A percentile compares a stretch with the other conserved stretches of the same genome.
Conservation (phyloP, 495 filamentous ascomycete genomes). For the Sporormia fimetaria region DNA sequence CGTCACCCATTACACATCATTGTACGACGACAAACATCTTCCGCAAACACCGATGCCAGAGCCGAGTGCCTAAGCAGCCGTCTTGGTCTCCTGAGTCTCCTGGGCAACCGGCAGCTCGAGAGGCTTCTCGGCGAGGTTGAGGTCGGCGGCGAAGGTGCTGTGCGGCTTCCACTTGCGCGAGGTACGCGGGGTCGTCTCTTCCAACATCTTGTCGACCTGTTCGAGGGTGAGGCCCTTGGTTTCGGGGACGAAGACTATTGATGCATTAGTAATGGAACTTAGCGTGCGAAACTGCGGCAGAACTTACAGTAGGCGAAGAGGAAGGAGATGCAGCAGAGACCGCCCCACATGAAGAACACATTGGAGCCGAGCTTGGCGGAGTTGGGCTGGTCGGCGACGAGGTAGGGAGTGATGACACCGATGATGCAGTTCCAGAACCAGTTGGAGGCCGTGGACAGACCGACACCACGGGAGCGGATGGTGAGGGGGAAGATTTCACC, state of each 20-base stretch:
- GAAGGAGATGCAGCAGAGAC: slow-evolving; percentile 52
- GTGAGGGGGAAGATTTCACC: slow-evolving; percentile 80
- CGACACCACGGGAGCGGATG: slow-evolving; percentile 71
- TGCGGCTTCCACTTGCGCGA: slow-evolving; percentile 61
- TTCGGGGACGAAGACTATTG: slow-evolving; percentile 51
- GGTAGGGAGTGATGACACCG: slow-evolving; percentile 68
- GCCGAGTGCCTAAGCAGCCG: not conserved
- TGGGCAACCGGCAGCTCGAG: slow-evolving; percentile 16
- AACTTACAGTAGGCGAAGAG: slow-evolving; percentile 51
- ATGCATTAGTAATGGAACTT: slow-evolving; percentile 5
- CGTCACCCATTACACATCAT: not conserved
- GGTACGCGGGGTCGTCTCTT: slow-evolving; percentile 62
- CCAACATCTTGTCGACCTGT: slow-evolving; percentile 84
- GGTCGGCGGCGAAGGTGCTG: slow-evolving; percentile 54
- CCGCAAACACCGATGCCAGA: not conserved
- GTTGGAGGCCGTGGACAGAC: slow-evolving; percentile 71
- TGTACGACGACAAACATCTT: not conserved
- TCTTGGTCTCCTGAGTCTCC: slow-evolving; percentile 4
- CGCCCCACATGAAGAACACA: slow-evolving; percentile 73
- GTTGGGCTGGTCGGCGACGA: slow-evolving; percentile 44
- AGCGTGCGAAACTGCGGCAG: slow-evolving; percentile 30
- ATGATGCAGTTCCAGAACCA: slow-evolving; percentile 75
- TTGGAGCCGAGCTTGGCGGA: slow-evolving; percentile 57
- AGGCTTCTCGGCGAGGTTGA: slow-evolving; percentile 42
- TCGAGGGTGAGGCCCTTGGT: slow-evolving; percentile 81